phyloP scores from a whole-genome alignment of 2,329 filamentous ascomycete species.

The Phaeosphaeriaceae sp. region DNA sequence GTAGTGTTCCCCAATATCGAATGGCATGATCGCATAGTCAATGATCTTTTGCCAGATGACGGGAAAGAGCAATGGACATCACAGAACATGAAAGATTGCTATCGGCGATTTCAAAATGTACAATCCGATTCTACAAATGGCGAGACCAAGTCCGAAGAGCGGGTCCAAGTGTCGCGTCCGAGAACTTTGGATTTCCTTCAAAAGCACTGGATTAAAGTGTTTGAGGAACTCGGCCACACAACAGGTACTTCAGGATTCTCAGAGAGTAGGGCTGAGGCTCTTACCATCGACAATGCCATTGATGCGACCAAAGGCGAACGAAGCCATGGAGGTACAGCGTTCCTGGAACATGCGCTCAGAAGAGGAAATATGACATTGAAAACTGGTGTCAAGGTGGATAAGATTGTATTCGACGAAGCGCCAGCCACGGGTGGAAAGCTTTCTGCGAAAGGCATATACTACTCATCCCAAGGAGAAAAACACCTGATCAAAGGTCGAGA shows the following conservation, averaged over 20 bases:
- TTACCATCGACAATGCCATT: slow-evolving; percentile 26
- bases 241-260: slow-evolving; percentile 15
- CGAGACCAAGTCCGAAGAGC: slow-evolving; percentile 7
- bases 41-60: slow-evolving; percentile 13
- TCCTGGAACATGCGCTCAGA: slow-evolving; percentile 23
- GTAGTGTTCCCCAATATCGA: slow-evolving; percentile 26
- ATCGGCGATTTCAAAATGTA: slow-evolving; percentile 20
- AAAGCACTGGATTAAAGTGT: slow-evolving; percentile 16
- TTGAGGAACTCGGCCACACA: slow-evolving; percentile 24
- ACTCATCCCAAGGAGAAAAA: slow-evolving; percentile 15
- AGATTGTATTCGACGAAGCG: slow-evolving; percentile 17
- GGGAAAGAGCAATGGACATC: slow-evolving; percentile 19
- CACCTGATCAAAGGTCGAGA: slow-evolving; percentile 13
- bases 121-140: slow-evolving; percentile 1
- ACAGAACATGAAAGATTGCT: slow-evolving; percentile 21
- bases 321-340: slow-evolving; percentile 28
- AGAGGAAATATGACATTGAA: slow-evolving; percentile 21
- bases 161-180: slow-evolving; percentile 22
- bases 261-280: slow-evolving; percentile 17
- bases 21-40: slow-evolving; percentile 26
- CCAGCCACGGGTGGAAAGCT: slow-evolving; percentile 16
- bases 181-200: slow-evolving; percentile 21
- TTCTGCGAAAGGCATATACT: slow-evolving; percentile 17
- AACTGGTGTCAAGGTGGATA: slow-evolving; percentile 22
- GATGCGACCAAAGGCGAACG: slow-evolving; percentile 23